Evolutionary conservation across 1,284 basidiomycete genomes (phyloP), one percentile per base, ranked within the genome.

Genomic region (Phellinidium pouzarii): DNA sequence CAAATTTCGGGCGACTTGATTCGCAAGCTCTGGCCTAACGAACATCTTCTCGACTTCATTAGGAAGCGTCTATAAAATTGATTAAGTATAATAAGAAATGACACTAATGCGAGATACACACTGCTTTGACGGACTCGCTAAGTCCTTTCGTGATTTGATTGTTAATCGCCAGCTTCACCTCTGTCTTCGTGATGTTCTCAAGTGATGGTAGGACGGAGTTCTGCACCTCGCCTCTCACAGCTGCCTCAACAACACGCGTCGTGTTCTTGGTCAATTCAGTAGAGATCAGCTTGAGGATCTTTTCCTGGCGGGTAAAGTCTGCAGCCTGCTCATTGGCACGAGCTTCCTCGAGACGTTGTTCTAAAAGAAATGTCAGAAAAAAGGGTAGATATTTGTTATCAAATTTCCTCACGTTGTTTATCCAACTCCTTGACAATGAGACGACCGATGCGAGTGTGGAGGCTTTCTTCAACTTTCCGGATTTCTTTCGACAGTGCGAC

Each of bases 401-500:
- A 27, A 26, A 9, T 65, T 4, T 25, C 22, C 74, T 66, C 60
- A 90, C 89, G 81, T 67, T 91, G 88, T 68, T 86, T 90, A 62
- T 91, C 88, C 72, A 92, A 80, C 67, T 91, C 87, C 69, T 89
- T 90, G 36, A 79, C 77, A 59, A 92, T 80, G 50, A 90, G 68
- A 42, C 84, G 77, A 17, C 80, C 82, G 53, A 92, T 80, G 44
- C 82, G 80, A 41, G 66, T 80, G 59, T 87, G 82, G 50, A 92
- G 68, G 59, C 69, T 89, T 61, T 89, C 89, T 65, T 91, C 89
- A 37, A 84, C 80, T 72, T 84, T 85, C 64, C 76, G 81, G 60
- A 91, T 87, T 67, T 91, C 88, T 63, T 80, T 80, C 38, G 77
- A 73, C 47, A 89, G 69, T 12, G 75, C 69, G 51, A 76, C 73